phyloP scores from a whole-genome alignment of 768 basidiomycete genomes.

The Lepiota brunneoincarnata region DNA sequence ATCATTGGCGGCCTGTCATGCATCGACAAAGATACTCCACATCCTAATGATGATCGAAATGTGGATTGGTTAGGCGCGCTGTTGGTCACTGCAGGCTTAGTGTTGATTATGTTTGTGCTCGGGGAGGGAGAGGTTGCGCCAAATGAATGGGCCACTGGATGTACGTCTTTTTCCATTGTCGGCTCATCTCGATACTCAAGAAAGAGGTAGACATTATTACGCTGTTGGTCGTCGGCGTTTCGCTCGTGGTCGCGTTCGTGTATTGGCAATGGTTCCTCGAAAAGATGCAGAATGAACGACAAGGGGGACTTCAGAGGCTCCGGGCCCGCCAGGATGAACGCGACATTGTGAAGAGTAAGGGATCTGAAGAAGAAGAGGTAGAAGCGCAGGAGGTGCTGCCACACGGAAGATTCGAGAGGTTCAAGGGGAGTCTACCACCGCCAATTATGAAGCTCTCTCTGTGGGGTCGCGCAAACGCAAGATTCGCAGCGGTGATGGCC shows the following conservation, averaged over 20 bases:
- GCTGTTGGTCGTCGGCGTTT: slow-evolving; percentile 58
- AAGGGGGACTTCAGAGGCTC: too few species aligned
- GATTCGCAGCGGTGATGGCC: slow-evolving; percentile 56
- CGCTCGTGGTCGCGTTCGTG: slow-evolving; percentile 55
- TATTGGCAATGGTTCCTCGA: slow-evolving; percentile 69
- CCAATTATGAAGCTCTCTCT: slow-evolving; percentile 64
- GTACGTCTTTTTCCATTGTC: slow-evolving; percentile 17
- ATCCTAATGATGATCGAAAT: slow-evolving; percentile 38
- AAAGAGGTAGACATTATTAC: slow-evolving; percentile 66
- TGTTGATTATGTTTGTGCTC: slow-evolving; percentile 71
- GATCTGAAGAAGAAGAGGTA: not conserved
- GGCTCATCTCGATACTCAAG: slow-evolving; percentile 16
- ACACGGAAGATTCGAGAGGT: not conserved
- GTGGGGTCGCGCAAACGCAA: slow-evolving; percentile 62
- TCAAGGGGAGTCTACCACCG: slow-evolving; percentile 34
- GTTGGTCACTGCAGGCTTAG: slow-evolving; percentile 59
- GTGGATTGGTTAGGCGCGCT: slow-evolving; percentile 80
- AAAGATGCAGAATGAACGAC: slow-evolving; percentile 23
- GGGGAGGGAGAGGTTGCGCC: slow-evolving; percentile 61
- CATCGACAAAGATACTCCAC: slow-evolving; percentile 57
- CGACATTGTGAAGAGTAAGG: slow-evolving; percentile 8
- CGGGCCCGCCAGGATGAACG: too few species aligned
- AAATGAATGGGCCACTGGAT: slow-evolving; percentile 54
- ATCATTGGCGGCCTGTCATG: slow-evolving; percentile 51
- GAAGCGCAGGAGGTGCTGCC: not conserved